These are phyloP conservation scores for Erythrobasidium yunnanense DNA, from an alignment of 768 basidiomycete genomes.

Conservation along the genomic window DNA sequence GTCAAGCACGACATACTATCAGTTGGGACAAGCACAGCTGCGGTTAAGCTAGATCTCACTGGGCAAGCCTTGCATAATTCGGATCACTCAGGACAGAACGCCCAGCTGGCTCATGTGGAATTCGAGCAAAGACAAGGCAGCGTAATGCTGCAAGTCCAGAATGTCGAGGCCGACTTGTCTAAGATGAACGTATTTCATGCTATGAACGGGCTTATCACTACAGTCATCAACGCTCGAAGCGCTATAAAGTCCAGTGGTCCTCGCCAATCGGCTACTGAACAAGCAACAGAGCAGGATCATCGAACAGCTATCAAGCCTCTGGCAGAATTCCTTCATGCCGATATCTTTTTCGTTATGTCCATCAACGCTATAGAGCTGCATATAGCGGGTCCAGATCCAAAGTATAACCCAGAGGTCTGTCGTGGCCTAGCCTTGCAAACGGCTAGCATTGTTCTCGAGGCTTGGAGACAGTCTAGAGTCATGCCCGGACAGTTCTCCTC, in stretches of 20 bases:
- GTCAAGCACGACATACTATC: neutral
- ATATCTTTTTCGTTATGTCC: conserved; percentile 52
- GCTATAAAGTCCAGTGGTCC: too few relatives aligned
- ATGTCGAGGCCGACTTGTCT: conserved; percentile 55
- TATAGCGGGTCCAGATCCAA: conserved; percentile 68
- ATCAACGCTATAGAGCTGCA: conserved; percentile 57
- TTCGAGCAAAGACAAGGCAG: neutral
- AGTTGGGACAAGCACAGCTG: neutral
- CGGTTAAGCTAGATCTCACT: neutral
- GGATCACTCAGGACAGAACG: neutral
- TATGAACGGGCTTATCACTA: conserved; percentile 47
- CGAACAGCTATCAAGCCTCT: too few relatives aligned
- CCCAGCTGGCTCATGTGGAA: neutral
- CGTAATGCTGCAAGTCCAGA: conserved; percentile 50
- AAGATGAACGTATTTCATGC: conserved; percentile 52
- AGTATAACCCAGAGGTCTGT: conserved; percentile 56
- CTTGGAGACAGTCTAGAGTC: conserved; percentile 44
- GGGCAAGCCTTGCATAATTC: neutral
- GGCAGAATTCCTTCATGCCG: conserved; percentile 50
- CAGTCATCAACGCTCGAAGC: neutral
- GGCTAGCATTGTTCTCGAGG: conserved; percentile 51
- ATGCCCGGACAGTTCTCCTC: conserved; percentile 17
- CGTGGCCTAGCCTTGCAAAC: conserved; percentile 58
- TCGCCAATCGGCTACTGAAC: too few relatives aligned
- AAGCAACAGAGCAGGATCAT: too few relatives aligned